phyloP scores from a whole-genome alignment of 2,329 filamentous ascomycete species.

The Phaeophleospora eucalypticola region DNA sequence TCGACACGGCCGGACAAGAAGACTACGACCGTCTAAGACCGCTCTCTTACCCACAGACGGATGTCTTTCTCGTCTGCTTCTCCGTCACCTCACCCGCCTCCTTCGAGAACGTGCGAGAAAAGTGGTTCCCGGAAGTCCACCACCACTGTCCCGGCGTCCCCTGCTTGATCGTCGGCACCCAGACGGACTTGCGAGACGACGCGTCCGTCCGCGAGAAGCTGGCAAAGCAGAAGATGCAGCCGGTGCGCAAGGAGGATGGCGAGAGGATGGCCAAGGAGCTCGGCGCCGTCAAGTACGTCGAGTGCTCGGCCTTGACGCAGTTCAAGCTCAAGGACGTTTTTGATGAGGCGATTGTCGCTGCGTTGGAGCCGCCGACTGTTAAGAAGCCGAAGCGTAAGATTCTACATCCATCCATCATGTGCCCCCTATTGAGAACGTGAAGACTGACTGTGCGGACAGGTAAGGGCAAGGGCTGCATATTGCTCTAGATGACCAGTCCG shows the following conservation, averaged over 20 bases:
- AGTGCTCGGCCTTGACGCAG: slow-evolving; percentile 96
- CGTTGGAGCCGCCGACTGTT: slow-evolving; percentile 77
- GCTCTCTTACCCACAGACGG: slow-evolving; percentile 95
- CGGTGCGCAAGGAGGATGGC: slow-evolving; percentile 86
- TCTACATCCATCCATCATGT: background rate
- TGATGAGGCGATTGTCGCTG: slow-evolving; percentile 97
- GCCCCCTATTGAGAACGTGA: too few species aligned
- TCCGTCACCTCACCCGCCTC: slow-evolving; percentile 95
- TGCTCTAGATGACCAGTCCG: slow-evolving; percentile 24
- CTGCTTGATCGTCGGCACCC: slow-evolving; percentile 95
- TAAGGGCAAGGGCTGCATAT: slow-evolving; percentile 33
- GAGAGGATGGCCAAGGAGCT: slow-evolving; percentile 95
- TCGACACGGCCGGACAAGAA: slow-evolving; percentile 98
- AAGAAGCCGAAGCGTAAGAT: slow-evolving; percentile 57
- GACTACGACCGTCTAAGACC: slow-evolving; percentile 97
- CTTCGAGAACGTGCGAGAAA: slow-evolving; percentile 98
- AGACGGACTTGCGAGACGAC: slow-evolving; percentile 93
- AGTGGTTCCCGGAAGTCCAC: slow-evolving; percentile 98
- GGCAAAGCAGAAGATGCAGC: slow-evolving; percentile 91
- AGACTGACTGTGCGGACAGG: too few species aligned
- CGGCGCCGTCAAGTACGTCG: slow-evolving; percentile 97
- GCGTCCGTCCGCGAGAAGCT: slow-evolving; percentile 83
- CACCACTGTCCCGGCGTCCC: slow-evolving; percentile 98
- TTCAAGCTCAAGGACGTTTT: slow-evolving; percentile 99
- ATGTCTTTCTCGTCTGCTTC: slow-evolving; percentile 98